Conservation (phyloP, 208 protist species). For the Leishmania amazonensis region DNA sequence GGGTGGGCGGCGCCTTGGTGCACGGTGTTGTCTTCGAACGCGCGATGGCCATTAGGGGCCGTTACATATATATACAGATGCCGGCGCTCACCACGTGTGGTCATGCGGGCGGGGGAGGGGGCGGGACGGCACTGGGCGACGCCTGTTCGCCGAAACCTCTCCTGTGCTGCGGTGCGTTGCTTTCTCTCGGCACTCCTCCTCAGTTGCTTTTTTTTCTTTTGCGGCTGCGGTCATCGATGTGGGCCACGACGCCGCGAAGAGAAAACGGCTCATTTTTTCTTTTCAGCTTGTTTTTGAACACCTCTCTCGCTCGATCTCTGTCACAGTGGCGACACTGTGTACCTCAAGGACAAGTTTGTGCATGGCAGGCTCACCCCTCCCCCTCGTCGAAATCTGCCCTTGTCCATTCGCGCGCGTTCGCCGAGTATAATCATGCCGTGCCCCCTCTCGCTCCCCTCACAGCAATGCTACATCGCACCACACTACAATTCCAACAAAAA, state of each 20-base stretch:
- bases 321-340: background rate
- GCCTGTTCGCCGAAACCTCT: background rate
- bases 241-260: background rate
- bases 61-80: background rate
- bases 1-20: background rate
- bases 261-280: background rate
- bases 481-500: background rate
- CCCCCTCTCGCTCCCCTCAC: background rate
- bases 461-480: background rate
- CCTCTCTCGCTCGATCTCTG: background rate
- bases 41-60: background rate
- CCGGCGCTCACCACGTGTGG: background rate
- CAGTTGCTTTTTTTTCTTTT: background rate
- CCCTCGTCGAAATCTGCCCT: background rate
- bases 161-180: background rate
- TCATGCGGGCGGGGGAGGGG: background rate
- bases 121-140: background rate
- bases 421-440: background rate
- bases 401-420: background rate
- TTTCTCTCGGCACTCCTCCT: background rate
- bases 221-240: background rate
- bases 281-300: background rate
- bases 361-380: background rate
- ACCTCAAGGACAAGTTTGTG: background rate
- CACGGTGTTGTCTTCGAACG: background rate